A percentile compares a stretch with the other conserved stretches of the same genome.
phyloP scores from a whole-genome alignment of 1,284 basidiomycete species.

The Volvariella volvacea region DNA sequence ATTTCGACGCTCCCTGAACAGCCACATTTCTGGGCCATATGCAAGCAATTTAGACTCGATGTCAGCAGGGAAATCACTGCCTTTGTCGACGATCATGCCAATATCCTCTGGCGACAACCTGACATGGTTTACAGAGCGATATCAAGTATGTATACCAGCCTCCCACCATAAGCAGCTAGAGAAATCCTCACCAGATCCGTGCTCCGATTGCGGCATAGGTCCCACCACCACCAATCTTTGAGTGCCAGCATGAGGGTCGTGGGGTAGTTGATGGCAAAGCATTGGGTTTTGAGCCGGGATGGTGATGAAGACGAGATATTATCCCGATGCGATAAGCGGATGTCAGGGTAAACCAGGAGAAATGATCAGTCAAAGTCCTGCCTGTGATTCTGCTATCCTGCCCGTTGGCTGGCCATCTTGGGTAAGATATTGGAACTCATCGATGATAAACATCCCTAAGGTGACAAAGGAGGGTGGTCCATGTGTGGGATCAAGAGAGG shows the following conservation, averaged over 20 bases:
- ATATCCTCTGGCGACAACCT: conserved; percentile 61
- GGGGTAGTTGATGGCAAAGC: background rate
- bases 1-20: conserved; percentile 57
- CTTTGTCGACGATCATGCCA: conserved; percentile 83
- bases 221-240: conserved; percentile 86
- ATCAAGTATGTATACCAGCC: background rate
- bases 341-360: conserved; percentile 3
- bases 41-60: conserved; percentile 52
- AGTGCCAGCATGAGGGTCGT: background rate
- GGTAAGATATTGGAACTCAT: conserved; percentile 66
- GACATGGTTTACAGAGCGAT: background rate
- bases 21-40: conserved; percentile 78
- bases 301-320: conserved; percentile 7
- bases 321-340: conserved; percentile 6
- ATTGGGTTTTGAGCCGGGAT: conserved; percentile 3
- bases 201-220: conserved; percentile 76
- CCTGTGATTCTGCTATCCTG: conserved; percentile 43
- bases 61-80: conserved; percentile 65
- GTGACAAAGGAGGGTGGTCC: conserved; percentile 40
- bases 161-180: conserved; percentile 1
- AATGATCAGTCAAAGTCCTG: conserved; percentile 15
- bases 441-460: conserved; percentile 88
- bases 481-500: too few species aligned
- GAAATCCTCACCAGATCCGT: conserved; percentile 59
- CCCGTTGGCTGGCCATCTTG: conserved; percentile 45